Evolutionary conservation across 805 yeast genomes (phyloP), one percentile per base, ranked within the genome.

Genomic region (Maudiozyma barnettii): DNA sequence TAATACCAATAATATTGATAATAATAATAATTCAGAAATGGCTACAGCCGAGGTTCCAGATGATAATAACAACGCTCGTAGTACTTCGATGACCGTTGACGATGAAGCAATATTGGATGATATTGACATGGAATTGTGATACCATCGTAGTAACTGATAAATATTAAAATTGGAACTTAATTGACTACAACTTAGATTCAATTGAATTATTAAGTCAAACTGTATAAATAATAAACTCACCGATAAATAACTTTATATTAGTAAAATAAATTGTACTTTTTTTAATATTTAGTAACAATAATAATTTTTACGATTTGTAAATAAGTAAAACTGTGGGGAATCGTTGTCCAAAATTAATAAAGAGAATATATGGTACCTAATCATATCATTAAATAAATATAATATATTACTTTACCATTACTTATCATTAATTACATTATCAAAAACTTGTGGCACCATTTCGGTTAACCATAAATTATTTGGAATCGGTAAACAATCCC

Each of bases 391-490:
- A 8, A n/a, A 4, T n/a, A 12, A 14, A 31, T 10, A 31, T 31
- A 31, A 5, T 2, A n/a, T 31, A 2, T 13, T 31, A 6, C n/a
- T 31, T 10, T n/a, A 19, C 18, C 21, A 18, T 18, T 39, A 39
- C 26, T 41, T 26, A 18, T 37, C 43, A 6, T 42, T 42, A 29
- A 29, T 38, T 9, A 50, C 22, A 18, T 29, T 39, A 29, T 51
- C 51, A 45, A 67, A 56, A 49, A 79, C 53, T 29, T 82, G 87
- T 1, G 89, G 84, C 0, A 95, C 96, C 51, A 79, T 75, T 53
- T 84, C 90, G 1, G 62, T 62, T 14, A 90, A 64, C 93, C 95
- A 85, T 43, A 69, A 69, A 29, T 84, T 90, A 38, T 82, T 79
- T n/a, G 72, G 61, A 3, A 84, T 70, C 0, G 88, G 78, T 64